A percentile compares a stretch with the other conserved stretches of the same genome.
Conservation (phyloP, 2,329 filamentous ascomycete genomes). For the Rachicladosporium sp. region DNA sequence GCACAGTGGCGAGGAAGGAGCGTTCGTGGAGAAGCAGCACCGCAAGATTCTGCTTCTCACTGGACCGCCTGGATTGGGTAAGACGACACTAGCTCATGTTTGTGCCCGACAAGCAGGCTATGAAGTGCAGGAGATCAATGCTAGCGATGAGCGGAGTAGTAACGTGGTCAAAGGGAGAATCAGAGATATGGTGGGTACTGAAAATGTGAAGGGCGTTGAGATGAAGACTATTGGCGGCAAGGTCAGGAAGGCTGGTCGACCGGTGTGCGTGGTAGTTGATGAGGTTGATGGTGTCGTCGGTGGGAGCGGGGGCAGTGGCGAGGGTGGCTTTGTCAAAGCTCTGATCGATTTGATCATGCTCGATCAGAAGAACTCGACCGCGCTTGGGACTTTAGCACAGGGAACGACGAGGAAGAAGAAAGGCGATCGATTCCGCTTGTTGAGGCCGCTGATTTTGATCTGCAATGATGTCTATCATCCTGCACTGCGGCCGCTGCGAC, state of each 20-base stretch:
- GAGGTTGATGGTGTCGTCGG: conserved; percentile 91
- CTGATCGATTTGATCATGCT: conserved; percentile 78
- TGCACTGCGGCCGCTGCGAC: conserved; percentile 69
- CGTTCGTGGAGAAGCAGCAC: conserved; percentile 60
- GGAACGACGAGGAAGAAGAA: conserved; percentile 47
- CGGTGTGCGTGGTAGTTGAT: conserved; percentile 87
- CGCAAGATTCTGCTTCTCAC: conserved; percentile 82
- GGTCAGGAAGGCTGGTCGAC: conserved; percentile 62
- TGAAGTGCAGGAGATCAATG: conserved; percentile 93
- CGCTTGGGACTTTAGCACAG: conserved; percentile 23
- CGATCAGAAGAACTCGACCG: conserved; percentile 66
- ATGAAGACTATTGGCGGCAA: conserved; percentile 40
- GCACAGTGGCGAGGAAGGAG: conserved; percentile 34
- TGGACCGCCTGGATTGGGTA: conserved; percentile 84
- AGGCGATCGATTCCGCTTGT: conserved; percentile 73
- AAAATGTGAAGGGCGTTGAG: conserved; percentile 71
- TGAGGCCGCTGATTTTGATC: conserved; percentile 82
- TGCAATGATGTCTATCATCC: conserved; percentile 97
- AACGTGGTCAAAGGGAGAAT: conserved; percentile 87
- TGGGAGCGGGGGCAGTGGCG: conserved; percentile 59
- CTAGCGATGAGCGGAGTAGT: conserved; percentile 83
- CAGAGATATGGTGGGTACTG: conserved; percentile 80
- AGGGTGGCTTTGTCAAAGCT: conserved; percentile 91
- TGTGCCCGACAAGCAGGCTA: conserved; percentile 93
- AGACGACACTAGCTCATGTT: conserved; percentile 92